Evolutionary conservation across 208 protist species (phyloP), one percentile per base, ranked within the genome.

Genomic region (Herpetomonas muscarum): DNA sequence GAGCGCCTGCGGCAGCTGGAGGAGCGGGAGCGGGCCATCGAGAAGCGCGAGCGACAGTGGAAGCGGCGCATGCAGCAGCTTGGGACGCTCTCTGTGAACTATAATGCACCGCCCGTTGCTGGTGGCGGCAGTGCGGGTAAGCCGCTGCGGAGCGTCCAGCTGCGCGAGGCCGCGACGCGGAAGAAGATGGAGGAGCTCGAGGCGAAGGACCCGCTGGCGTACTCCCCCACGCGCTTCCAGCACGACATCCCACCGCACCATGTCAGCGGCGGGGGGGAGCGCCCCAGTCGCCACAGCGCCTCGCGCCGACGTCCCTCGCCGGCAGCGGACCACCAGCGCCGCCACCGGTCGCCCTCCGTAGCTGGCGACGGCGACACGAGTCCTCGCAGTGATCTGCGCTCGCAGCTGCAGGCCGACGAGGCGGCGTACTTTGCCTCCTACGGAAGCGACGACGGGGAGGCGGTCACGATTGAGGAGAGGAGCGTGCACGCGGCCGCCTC

Each of bases 151-250:
- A 80, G 76, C 17, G 79, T 82, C 48, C 39, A 87, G 36, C 66
- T 92, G 28, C 78, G 85, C 19, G 76, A 87, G 46, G 79, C 62
- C 32, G 85, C 85, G 7, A 71, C 78, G 32, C 67, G 73, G n/a
- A 67, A 76, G 63, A 69, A 75, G 17, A 70, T 86, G 57, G 74
- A 61, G 6, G 61, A 70, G 52, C 58, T 74, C 55, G 60, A 67
- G 4, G 58, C 56, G 6, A 59, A 61, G 13, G 79, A 89, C 17
- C 74, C 81, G 1, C 67, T 89, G 0, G 56, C 75, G n/a, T 92
- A 87, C 70, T 62, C 55, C 22, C 64, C 76, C 4, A 57, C 69
- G 9, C 70, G 61, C 9, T 87, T 85, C 65, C 71, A 74, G 29
- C 39, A 39, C 1, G 62, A 67, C 22, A 59, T 47, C 1, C 64